phyloP scores from a whole-genome alignment of 192 early-diverging fungal species.

The Dimargaris xerosporica region DNA sequence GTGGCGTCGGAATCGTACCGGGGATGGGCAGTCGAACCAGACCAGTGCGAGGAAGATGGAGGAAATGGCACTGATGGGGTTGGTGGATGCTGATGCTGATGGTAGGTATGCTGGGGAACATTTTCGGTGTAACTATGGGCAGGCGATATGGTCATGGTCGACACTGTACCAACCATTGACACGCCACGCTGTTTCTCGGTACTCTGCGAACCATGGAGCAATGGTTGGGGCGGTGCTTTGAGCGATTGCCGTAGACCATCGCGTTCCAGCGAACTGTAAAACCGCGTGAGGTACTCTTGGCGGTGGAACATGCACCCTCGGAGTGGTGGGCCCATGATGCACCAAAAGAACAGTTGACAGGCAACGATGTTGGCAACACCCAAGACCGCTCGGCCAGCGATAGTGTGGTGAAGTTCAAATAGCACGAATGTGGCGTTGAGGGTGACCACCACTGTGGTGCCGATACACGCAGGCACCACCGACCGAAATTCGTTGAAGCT shows the following conservation, averaged over 20 bases:
- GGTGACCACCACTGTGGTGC: constrained; percentile 22
- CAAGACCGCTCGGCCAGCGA: constrained; percentile 21
- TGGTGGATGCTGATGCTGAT: neutral
- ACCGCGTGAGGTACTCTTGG: constrained; percentile 15
- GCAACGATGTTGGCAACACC: constrained; percentile 14
- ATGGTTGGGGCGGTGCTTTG: neutral
- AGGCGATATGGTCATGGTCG: neutral
- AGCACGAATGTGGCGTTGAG: constrained; percentile 16
- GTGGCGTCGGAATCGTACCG: neutral
- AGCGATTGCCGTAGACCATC: constrained; percentile 6
- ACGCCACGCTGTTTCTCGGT: neutral
- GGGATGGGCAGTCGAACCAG: neutral
- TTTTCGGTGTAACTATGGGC: neutral
- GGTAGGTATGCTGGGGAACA: neutral
- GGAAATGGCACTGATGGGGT: neutral
- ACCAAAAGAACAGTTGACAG: constrained; percentile 21
- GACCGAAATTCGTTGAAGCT: constrained; percentile 30
- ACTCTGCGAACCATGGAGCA: too few relatives aligned
- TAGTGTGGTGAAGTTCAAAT: constrained; percentile 16
- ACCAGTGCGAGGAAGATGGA: neutral
- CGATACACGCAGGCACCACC: constrained; percentile 16
- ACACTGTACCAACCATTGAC: neutral
- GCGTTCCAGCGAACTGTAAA: neutral
- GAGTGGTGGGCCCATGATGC: constrained; percentile 20
- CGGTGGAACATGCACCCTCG: constrained; percentile 17